Base-by-base conservation (phyloP, 1,284 basidiomycete species). In the Mrakiaceae sp. region DNA sequence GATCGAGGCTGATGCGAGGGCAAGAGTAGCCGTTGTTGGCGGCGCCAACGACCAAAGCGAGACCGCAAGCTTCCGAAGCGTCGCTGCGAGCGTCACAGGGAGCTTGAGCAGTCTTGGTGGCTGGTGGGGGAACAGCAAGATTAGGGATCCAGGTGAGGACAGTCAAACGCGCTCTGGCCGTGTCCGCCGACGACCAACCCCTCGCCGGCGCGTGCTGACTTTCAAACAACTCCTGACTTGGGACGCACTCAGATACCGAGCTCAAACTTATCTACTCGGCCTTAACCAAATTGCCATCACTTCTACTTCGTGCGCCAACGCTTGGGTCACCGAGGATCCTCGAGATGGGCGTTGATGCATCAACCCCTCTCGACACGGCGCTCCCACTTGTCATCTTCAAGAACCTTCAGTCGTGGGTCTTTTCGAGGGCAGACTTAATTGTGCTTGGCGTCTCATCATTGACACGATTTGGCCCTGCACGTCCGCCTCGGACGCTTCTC, bases 251-350 rank as follows among this genome's bases (percentile, higher is more conserved):
- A 66, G 65, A 66, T 39, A 48, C 58, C 8, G 56, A 62, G 40
- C 60, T 66, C 46, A 66, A 66, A 53, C 51, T 63, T 42, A 63
- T 66, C 47, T 66, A 66, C 58, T 66, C 65, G n/a, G 61, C 65
- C 39, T 66, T 66, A 52, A 66, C 61, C 8, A 66, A 66, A 43
- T 16, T 66, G 43, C 65, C 65, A 7, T 66, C 61, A 8, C 44
- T 66, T 3, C 43, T 66, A 43, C 7, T 66, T 7, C 58, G 58
- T 47, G 55, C 64, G 7, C 47, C 64, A 6, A 44, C 55, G 1
- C 55, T 59, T 10, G 51, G 42, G 16, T 58, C 63, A 42, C 51
- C 53, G 16, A n/a, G 43, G 47, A 66, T 66, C 12, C 46, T 55
- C n/a, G 65, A 66, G 62, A 63, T 66, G 65, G 62, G 27, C 27